Percentiles rank a stretch among this genome's conserved stretches.
These are phyloP conservation scores for Aspergillus sparsus DNA, from an alignment of 495 filamentous ascomycete species.

Conservation along the genomic window DNA sequence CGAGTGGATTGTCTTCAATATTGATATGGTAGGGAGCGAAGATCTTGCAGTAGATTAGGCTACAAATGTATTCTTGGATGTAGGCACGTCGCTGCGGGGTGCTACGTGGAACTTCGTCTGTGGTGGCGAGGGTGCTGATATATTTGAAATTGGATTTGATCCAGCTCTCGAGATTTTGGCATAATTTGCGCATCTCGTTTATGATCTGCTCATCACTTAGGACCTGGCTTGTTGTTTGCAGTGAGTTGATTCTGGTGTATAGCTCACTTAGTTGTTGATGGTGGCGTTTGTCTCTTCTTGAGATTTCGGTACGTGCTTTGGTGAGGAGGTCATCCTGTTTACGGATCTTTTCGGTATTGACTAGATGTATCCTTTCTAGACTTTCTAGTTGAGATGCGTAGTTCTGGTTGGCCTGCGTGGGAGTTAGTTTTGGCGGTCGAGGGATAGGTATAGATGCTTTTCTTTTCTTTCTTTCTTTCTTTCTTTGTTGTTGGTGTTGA, in stretches of 20 bases:
- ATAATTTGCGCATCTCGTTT: constrained; percentile 7
- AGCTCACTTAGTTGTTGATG: constrained; percentile 3
- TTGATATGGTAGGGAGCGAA: background rate
- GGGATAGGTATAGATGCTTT: background rate
- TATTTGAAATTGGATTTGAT: constrained; percentile 11
- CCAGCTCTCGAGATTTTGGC: constrained; percentile 10
- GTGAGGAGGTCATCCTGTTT: background rate
- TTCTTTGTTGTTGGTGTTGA: background rate
- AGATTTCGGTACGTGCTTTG: background rate
- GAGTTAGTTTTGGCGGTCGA: background rate
- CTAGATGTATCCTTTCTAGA: background rate
- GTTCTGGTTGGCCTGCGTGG: background rate
- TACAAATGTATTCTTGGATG: background rate
- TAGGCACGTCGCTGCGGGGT: constrained; percentile 8
- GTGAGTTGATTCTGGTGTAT: background rate
- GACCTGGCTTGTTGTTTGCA: background rate
- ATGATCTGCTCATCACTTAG: constrained; percentile 6
- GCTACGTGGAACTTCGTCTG: background rate
- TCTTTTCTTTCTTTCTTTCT: background rate
- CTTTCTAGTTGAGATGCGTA: background rate
- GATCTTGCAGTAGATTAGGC: background rate
- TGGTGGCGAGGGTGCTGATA: background rate
- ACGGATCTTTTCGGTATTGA: background rate
- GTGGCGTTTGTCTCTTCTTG: background rate
- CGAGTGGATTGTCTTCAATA: background rate